Evolutionary conservation across 1,139 yeast species (phyloP).

Genomic region (Candida albicans): DNA sequence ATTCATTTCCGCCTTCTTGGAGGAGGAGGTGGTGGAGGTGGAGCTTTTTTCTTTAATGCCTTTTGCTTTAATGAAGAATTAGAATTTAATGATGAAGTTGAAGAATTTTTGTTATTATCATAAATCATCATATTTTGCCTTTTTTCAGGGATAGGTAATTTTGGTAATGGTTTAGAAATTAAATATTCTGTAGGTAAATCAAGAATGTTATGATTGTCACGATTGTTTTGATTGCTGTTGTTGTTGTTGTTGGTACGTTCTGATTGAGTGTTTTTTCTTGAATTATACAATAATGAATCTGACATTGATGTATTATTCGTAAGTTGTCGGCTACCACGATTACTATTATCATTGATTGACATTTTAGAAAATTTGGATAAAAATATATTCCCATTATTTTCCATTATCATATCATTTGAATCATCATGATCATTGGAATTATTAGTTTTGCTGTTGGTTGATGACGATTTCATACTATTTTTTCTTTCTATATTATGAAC

Average conservation of each 20-base stretch:
- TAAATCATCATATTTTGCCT: conserved; percentile 4
- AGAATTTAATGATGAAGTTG: conserved; percentile 20
- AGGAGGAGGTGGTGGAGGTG: conserved; percentile 44
- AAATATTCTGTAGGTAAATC: conserved; percentile 40
- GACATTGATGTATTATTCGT: too few relatives aligned
- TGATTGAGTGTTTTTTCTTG: conserved; percentile 1
- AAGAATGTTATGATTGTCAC: conserved; percentile 22
- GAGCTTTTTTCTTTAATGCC: conserved; percentile 37
- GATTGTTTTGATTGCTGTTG: not conserved
- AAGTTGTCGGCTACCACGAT: too few relatives aligned
- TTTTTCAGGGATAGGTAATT: conserved; percentile 14
- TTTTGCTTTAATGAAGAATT: conserved; percentile 26
- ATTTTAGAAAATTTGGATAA: conserved; percentile 14
- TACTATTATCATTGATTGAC: not conserved
- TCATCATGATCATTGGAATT: not conserved
- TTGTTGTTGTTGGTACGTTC: not conserved
- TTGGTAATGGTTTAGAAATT: conserved; percentile 17
- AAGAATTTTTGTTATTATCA: conserved; percentile 6
- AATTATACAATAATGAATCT: too few relatives aligned
- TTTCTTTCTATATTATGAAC: conserved; percentile 25
- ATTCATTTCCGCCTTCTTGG: conserved; percentile 12
- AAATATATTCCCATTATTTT: conserved; percentile 25
- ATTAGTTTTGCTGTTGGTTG: not conserved
- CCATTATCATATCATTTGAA: conserved; percentile 8
- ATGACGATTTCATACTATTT: conserved; percentile 9